Evolutionary conservation across 768 basidiomycete genomes (phyloP), one percentile per base, ranked within the genome.

Genomic region (Omphalotus guepiniiformis): DNA sequence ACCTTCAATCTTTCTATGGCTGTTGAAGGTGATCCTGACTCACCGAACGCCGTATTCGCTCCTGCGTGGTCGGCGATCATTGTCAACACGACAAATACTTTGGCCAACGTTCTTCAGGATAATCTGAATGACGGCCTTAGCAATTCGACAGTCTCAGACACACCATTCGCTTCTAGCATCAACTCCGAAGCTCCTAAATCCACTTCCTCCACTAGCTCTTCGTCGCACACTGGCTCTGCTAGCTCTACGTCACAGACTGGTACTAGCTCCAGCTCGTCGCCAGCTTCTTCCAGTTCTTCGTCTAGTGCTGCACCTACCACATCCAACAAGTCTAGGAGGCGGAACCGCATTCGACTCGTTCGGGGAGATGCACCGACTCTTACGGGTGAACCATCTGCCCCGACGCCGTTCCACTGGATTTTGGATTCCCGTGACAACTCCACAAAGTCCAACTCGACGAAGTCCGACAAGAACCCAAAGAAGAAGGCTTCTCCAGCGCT

Each of bases 381-480:
- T 32, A 9, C 30, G n/a, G n/a, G 30, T 32, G 19, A 15, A 15
- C 19, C 44, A 9, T 18, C 18, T 12, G n/a, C 51, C 61, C 19
- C 39, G 32, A 37, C 44, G 23, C 18, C 42, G 21, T 47, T 38
- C 45, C 6, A 26, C 36, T 47, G 26, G 23, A 37, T 22, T 25
- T 9, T 38, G 34, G 12, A 27, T 16, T n/a, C 6, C 38, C 45
- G 28, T 8, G 12, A 32, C 34, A 38, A n/a, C 35, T 9, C 4
- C 16, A 7, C 18, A 12, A 37, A 21, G 2, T 3, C 28, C 4
- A 22, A 6, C 34, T 2, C 5, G 22, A 23, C 35, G n/a, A 32
- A n/a, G 35, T 25, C 32, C 45, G 16, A 22, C 6, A 34, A 22
- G 16, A 26, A 22, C 45, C 26, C 3, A 26, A 25, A n/a, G 45